A percentile compares a stretch with the other conserved stretches of the same genome.
phyloP scores from a whole-genome alignment of 768 basidiomycete genomes.

The Tulasnella calospora region DNA sequence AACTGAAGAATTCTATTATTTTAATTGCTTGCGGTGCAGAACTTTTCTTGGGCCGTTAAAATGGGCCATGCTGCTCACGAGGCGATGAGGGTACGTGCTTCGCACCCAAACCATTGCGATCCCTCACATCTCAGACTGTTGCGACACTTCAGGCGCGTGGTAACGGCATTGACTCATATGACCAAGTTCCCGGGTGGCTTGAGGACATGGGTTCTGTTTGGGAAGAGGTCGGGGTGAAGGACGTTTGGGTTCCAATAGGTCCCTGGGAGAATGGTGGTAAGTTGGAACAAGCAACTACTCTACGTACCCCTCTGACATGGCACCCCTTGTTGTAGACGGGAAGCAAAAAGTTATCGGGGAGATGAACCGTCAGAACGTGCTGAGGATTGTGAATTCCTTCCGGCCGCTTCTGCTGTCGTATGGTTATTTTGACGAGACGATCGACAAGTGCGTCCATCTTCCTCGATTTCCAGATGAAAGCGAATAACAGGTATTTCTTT shows the following conservation, averaged over 20 bases:
- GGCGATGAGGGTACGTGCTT: not conserved
- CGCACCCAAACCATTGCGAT: not conserved
- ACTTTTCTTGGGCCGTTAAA: not conserved
- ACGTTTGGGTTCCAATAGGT: slow-evolving; percentile 3
- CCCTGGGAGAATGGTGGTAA: slow-evolving; percentile 13
- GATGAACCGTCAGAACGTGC: not conserved
- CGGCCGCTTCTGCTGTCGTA: slow-evolving; percentile 7
- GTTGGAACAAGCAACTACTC: not conserved
- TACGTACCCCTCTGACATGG: not conserved
- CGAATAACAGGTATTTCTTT: not conserved
- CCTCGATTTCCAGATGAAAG: not conserved
- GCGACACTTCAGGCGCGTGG: not conserved
- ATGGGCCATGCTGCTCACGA: not conserved
- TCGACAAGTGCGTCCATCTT: not conserved
- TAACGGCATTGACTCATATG: not conserved
- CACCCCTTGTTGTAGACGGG: not conserved
- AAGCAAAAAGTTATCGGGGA: not conserved
- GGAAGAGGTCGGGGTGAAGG: not conserved
- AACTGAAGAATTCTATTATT: not conserved
- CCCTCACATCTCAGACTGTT: not conserved
- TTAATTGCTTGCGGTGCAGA: not conserved
- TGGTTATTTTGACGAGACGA: slow-evolving; percentile 19
- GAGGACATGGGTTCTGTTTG: slow-evolving; percentile 1
- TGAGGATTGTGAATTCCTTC: not conserved
- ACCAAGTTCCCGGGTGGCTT: not conserved